Evolutionary conservation across 345 rosid species (phyloP), one percentile per base, ranked within the genome.

Genomic region (Dovyalis caffra): DNA sequence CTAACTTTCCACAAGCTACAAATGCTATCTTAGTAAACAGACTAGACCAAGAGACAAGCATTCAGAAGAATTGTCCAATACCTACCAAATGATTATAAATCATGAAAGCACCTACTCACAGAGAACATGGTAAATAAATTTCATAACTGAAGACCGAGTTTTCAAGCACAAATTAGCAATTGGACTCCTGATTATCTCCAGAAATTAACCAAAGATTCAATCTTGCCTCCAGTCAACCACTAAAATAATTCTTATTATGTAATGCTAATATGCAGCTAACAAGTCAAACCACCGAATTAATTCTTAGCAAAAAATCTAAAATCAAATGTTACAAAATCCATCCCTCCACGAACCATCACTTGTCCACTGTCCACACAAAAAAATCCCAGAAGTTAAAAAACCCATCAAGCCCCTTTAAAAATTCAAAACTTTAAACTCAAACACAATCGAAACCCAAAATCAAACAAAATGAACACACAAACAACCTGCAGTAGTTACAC

Each of bases 301-400:
- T 49, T 28, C 25, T 9, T 28, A 18, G 62, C 23, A 21, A 29
- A 23, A 47, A 65, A 66, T 32, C 11, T 56, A 66, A 74, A 53
- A 70, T 64, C 33, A 67, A 66, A 38, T 62, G 35, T 43, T 21
- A 33, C 29, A 20, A 53, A 66, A 26, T 51, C 71, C 76, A 79
- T 61, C 47, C 53, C 56, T 66, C 45, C 7, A 64, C 67, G 34
- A 47, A 34, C 10, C 69, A 76, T 20, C 73, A 66, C 32, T 47
- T 21, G 20, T 2, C 12, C 14, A 3, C 58, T n/a, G 67, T 43
- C 43, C 65, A 51, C 47, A 31, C n/a, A 32, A 69, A 56, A 76
- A 69, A 56, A 78, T 62, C 38, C 76, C 45, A 69, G 53, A 65
- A 72, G 69, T 56, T 53, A 18, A 69, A 18, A 69, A 75, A 40